phyloP scores from a whole-genome alignment of 352 stramenopile species.

The Pythium scleroteichum region DNA sequence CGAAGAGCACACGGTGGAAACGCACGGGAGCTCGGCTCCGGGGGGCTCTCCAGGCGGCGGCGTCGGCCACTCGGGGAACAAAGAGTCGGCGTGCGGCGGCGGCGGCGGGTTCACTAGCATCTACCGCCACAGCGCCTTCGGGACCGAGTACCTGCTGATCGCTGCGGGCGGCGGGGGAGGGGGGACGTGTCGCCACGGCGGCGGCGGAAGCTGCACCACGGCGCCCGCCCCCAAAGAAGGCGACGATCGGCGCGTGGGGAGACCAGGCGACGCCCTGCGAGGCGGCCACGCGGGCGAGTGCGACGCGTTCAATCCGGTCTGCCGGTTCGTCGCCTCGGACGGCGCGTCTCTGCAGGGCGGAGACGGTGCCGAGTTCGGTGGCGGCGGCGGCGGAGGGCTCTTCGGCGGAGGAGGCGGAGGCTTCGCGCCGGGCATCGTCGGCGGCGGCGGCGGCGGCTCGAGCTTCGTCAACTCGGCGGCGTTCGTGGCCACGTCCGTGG shows the following conservation, averaged over 20 bases:
- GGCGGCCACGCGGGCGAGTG: conserved; percentile 55
- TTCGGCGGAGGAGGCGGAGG: conserved; percentile 71
- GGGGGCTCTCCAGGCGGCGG: conserved; percentile 60
- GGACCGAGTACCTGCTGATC: conserved; percentile 70
- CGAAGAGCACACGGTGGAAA: conserved; percentile 33
- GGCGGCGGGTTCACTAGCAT: conserved; percentile 74
- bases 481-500: conserved; percentile 45
- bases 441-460: conserved; percentile 61
- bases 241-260: conserved; percentile 55
- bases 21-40: conserved; percentile 40
- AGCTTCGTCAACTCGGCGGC: conserved; percentile 53
- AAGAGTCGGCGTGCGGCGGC: conserved; percentile 62
- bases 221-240: conserved; percentile 31
- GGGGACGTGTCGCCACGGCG: conserved; percentile 64
- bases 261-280: conserved; percentile 35
- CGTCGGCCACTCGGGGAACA: conserved; percentile 64
- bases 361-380: conserved; percentile 71
- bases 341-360: conserved; percentile 59
- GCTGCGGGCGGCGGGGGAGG: conserved; percentile 63
- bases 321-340: conserved; percentile 54
- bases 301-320: conserved; percentile 61
- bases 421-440: conserved; percentile 72
- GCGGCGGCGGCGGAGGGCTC: conserved; percentile 58
- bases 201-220: conserved; percentile 40
- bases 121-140: conserved; percentile 60